Evolutionary conservation across 1,284 basidiomycete genomes (phyloP), one percentile per base, ranked within the genome.

Genomic region (Vanrija sp.): DNA sequence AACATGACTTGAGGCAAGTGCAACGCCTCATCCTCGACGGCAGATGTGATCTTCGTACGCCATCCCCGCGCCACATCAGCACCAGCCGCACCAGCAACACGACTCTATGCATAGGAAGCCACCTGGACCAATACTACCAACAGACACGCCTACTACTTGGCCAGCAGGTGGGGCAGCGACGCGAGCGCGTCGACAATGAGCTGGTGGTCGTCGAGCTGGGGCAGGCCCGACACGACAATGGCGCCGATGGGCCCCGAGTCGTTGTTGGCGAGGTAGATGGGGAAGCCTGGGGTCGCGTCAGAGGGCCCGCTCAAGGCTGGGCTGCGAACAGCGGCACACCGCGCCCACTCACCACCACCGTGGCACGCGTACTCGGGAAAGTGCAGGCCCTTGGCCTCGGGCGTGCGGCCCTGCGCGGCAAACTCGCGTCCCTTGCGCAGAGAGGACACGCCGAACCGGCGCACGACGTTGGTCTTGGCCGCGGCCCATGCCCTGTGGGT

Each of bases 201-300:
- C 67, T 76, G 75, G 57, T 77, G 76, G 54, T 77, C 76, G 47
- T 72, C 67, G 23, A 69, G 63, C 54, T 77, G 74, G 5, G 70
- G 68, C 42, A 77, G 63, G 7, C 76, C 76, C n/a, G 72, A 74
- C 7, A 78, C 76, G 43, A 75, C 64, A 34, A 78, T 75, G 29
- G 66, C 71, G 8, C 72, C 76, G 25, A 77, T 63, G 12, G 76
- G 74, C 7, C 64, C 65, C 0, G 64, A 61, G 18, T 58, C 58
- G 39, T 56, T 57, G 38, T 58, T 59, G 28, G 57, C 63, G 43
- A 78, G 62, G 68, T 69, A 75, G 51, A 78, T 64, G 3, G 75
- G 76, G 64, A 72, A 76, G 0, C 63, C 74, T 66, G 48, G 28
- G 28, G 7, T 10, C 10, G 15, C 10, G 45, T 50, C 47, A 47